Base-by-base conservation (phyloP, 345 rosid genomes). In the Aquilaria sinensis region DNA sequence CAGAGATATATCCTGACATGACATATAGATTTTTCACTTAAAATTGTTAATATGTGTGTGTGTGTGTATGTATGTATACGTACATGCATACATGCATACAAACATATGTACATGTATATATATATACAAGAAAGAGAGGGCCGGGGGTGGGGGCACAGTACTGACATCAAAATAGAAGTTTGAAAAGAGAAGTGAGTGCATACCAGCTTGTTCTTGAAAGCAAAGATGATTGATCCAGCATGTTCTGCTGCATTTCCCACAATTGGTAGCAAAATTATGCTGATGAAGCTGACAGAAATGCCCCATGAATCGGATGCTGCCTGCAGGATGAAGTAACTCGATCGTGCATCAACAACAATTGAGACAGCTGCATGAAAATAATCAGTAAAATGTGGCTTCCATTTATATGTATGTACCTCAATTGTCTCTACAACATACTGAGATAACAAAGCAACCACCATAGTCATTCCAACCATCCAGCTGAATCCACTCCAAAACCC, bases 231-330 rank as follows among this genome's bases (percentile, higher is more conserved):
- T 2, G 98, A 85, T 53, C 98, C 98, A 33, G 98, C 96, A 66
- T 92, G 98, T 58, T 92, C 96, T 6, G 96, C 98, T n/a, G 98
- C 98, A 73, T 92, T 92, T 43, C 98, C 98, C 56, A 89, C 95
- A 9, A 92, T 89, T 2, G 98, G 98, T 34, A 92, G 78, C 77
- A 92, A 56, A 51, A 92, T 92, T 33, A 87, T 86, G 80, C 96
- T 83, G 76, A 89, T 87, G 61, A 92, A 92, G 74, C 83, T 85
- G 5, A 92, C 78, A 13, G 98, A 82, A 66, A 92, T 82, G 11
- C 98, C 95, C 98, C 96, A 89, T 15, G 96, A 79, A 43, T 77
- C 86, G 41, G 98, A 90, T 58, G 98, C 90, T 45, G 88, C 95
- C 95, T 92, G 53, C 33, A 67, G 30, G 13, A 57, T 30, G 5